A percentile compares a stretch with the other conserved stretches of the same genome.
Conservation (phyloP, 768 basidiomycete species). For the Boletales sp. region DNA sequence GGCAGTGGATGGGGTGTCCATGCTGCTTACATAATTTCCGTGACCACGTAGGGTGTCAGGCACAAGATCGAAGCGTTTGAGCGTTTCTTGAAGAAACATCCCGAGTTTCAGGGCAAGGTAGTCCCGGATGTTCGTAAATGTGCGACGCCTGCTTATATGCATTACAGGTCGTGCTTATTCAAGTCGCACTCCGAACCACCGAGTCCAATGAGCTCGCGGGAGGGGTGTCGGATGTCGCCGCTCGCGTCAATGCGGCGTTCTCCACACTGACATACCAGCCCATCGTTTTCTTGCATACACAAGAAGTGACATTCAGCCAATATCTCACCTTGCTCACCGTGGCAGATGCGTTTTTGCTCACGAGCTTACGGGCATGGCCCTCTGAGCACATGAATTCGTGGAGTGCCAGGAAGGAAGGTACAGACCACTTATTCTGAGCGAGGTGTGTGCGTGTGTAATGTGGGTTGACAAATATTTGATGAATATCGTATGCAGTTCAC, state of each 20-base stretch:
- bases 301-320: slow-evolving; percentile 81
- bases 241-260: slow-evolving; percentile 79
- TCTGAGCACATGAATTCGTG: slow-evolving; percentile 77
- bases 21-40: no score
- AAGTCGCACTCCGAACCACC: slow-evolving; percentile 82
- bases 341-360: slow-evolving; percentile 83
- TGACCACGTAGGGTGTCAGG: slow-evolving; percentile 53
- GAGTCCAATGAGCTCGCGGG: slow-evolving; percentile 72
- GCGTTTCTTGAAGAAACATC: slow-evolving; percentile 70
- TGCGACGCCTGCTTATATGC: no score
- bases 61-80: slow-evolving; percentile 87
- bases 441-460: slow-evolving; percentile 43
- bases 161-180: slow-evolving; percentile 72
- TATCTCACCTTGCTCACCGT: slow-evolving; percentile 79
- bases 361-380: slow-evolving; percentile 85
- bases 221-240: slow-evolving; percentile 65
- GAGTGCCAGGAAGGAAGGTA: slow-evolving; percentile 74
- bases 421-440: slow-evolving; percentile 74
- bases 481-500: slow-evolving; percentile 53
- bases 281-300: slow-evolving; percentile 80
- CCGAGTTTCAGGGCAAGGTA: slow-evolving; percentile 77
- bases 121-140: neutral
- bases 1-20: no score
- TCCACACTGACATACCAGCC: slow-evolving; percentile 86
- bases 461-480: neutral